Conservation (phyloP, 2,329 filamentous ascomycete species). For the Calonectria pseudoturangicola region DNA sequence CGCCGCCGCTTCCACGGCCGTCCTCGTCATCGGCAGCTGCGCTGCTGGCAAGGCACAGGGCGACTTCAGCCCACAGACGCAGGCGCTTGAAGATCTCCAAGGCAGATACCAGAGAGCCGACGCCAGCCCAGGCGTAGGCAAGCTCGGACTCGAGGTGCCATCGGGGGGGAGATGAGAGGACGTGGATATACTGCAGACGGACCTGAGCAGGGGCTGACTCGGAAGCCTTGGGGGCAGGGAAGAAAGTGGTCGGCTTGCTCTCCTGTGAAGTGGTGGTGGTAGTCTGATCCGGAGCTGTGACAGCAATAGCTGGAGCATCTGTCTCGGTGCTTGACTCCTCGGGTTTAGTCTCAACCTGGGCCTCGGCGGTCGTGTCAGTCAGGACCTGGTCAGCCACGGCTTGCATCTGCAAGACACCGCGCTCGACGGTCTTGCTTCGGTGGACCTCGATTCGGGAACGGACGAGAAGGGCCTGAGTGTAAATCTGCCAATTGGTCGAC, state of each 20-base stretch:
- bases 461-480: conserved; percentile 93
- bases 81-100: conserved; percentile 97
- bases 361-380: conserved; percentile 79
- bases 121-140: conserved; percentile 91
- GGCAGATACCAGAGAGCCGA: conserved; percentile 91
- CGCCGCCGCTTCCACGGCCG: conserved; percentile 74
- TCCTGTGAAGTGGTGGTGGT: conserved; percentile 44
- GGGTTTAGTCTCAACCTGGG: conserved; percentile 53
- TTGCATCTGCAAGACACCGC: conserved; percentile 93
- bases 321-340: conserved; percentile 53
- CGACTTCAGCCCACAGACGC: conserved; percentile 95
- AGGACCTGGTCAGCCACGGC: conserved; percentile 97
- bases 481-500: conserved; percentile 97
- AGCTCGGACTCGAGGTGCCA: conserved; percentile 98
- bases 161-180: conserved; percentile 86
- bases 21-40: conserved; percentile 75
- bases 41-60: conserved; percentile 85
- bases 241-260: conserved; percentile 81
- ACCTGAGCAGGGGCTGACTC: conserved; percentile 87
- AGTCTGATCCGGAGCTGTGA: conserved; percentile 63
- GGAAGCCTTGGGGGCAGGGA: conserved; percentile 83
- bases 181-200: conserved; percentile 88
- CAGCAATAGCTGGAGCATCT: conserved; percentile 67
- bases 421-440: conserved; percentile 89
- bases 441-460: conserved; percentile 93